These are phyloP conservation scores for Anthracocystis setariae DNA, from an alignment of 1,284 basidiomycete genomes.

Conservation along the genomic window DNA sequence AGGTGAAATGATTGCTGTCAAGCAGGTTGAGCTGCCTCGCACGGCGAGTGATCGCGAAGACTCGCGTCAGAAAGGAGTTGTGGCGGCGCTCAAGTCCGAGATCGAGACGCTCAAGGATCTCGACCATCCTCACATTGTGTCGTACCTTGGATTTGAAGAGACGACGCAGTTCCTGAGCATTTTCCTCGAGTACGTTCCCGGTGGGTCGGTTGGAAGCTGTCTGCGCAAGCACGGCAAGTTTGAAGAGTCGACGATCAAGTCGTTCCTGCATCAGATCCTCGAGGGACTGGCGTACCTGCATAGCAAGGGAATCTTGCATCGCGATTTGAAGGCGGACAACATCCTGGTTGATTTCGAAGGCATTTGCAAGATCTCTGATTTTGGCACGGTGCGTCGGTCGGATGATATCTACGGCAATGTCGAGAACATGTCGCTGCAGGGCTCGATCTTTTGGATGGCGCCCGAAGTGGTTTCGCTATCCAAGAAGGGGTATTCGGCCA, in stretches of 20 bases:
- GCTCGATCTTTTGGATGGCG: conserved; percentile 99
- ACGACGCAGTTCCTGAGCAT: conserved; percentile 90
- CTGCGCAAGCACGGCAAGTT: conserved; percentile 92
- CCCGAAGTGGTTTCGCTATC: conserved; percentile 90
- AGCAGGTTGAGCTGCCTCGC: conserved; percentile 94
- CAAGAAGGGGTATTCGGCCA: conserved; percentile 85
- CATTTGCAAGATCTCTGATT: conserved; percentile 97
- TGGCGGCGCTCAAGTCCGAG: conserved; percentile 91
- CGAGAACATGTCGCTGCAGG: conserved; percentile 83
- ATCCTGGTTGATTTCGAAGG: conserved; percentile 93
- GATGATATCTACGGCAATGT: conserved; percentile 83
- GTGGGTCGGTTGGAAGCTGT: conserved; percentile 93
- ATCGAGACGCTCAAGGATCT: conserved; percentile 92
- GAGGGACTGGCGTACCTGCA: conserved; percentile 93
- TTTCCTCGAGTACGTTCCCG: conserved; percentile 83
- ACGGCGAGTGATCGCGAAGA: conserved; percentile 90
- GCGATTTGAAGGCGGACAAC: conserved; percentile 98
- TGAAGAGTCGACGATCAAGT: conserved; percentile 89
- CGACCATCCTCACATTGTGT: conserved; percentile 96
- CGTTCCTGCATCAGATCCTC: conserved; percentile 91
- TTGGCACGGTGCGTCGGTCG: conserved; percentile 71
- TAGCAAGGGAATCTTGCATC: conserved; percentile 87
- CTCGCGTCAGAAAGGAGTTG: conserved; percentile 81
- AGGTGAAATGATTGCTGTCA: conserved; percentile 99
- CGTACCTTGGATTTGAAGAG: conserved; percentile 91